Base-by-base conservation (phyloP, 768 basidiomycete genomes). In the Macrocybe gigantea region DNA sequence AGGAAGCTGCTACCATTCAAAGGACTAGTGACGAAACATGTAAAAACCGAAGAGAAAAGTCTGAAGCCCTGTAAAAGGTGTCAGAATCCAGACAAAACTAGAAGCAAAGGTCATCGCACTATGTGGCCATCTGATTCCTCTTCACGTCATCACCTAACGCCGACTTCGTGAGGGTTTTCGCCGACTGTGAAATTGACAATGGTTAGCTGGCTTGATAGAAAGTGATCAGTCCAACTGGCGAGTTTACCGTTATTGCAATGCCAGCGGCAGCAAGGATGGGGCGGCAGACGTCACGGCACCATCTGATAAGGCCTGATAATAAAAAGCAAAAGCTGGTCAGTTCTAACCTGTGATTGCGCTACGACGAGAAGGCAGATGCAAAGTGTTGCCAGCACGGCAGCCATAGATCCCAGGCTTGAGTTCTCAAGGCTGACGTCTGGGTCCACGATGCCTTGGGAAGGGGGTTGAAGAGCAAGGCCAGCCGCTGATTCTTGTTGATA, bases 221-320 rank as follows among this genome's bases (percentile, higher is more conserved):
- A 15, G 10, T 39, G 30, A 40, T n/a, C n/a, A n/a, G n/a, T n/a
- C n/a, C n/a, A n/a, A n/a, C n/a, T 36, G 22, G n/a, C 14, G 29
- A 32, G 82, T 92, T 60, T 60, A 96, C 94, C 55, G 95, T 96
- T 65, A 99, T 97, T 78, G 96, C 95, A 63, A 95, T 73, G 60
- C 85, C 86, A 56, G 96, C 94, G 74, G 98, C 96, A 58, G 93
- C 94, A 65, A 98, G 92, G 73, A 97, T 97, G 63, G 88, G 58
- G 93, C 90, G 64, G 95, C 93, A 75, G 96, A 97, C 59, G 93
- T 88, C 53, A 93, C 76, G 59, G 93, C 92, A 65, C 94, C 88
- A 66, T 98, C 95, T 46, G 65, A 50, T 62, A 78, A 69, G 58
- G 74, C 70, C 75, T 76, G 50, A 48, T 32, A 39, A 3, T 1